Evolutionary conservation across 169 alveolate species (phyloP).

Genomic region (Plasmodium gallinaceum): DNA sequence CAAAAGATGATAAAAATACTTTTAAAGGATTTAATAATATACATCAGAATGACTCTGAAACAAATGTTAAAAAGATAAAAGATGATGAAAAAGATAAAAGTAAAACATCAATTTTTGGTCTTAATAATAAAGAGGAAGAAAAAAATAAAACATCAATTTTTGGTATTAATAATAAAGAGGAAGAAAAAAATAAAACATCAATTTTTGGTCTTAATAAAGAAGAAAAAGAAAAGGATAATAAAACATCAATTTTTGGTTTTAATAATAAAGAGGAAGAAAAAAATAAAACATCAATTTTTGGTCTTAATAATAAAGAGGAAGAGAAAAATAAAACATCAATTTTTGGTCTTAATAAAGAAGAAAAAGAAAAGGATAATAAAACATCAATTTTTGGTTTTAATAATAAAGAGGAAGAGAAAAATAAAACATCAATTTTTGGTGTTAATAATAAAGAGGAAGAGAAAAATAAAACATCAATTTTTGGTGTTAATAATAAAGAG

Average conservation of each 20-base stretch:
- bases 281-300: not conserved
- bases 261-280: not conserved
- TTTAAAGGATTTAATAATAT: slow-evolving; percentile 19
- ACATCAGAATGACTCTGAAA: not conserved
- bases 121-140: not conserved
- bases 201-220: not conserved
- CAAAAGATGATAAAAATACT: not conserved
- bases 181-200: not conserved
- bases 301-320: not conserved
- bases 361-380: not conserved
- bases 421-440: slow-evolving; percentile 12
- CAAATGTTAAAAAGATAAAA: not conserved
- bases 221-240: not conserved
- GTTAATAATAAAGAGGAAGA: not conserved
- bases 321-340: not conserved
- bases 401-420: slow-evolving; percentile 17
- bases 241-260: not conserved
- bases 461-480: not conserved
- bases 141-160: not conserved
- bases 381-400: not conserved
- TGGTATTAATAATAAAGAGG: not conserved
- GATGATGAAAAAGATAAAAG: not conserved
- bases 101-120: not conserved
- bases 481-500: not conserved
- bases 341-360: not conserved